Evolutionary conservation across 805 yeast species (phyloP), one percentile per base, ranked within the genome.

Genomic region (Ogataea chonburiensis): DNA sequence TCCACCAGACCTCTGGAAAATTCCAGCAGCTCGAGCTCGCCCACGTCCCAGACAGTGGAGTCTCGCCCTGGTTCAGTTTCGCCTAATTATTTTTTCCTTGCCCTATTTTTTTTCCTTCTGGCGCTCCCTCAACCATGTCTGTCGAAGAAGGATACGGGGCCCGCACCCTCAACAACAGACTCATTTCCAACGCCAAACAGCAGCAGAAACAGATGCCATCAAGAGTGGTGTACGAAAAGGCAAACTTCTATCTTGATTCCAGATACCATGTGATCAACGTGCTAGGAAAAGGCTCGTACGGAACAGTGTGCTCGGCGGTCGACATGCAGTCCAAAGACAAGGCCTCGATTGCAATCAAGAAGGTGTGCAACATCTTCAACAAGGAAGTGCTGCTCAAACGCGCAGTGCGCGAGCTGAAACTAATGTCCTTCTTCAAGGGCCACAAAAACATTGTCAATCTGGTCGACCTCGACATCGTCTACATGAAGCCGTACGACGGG

Each of bases 241-340:
- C 75, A 3, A 71, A 78, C 37, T 85, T 86, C 56, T 75, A 75
- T 28, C 64, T 84, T 34, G 81, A 82, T 43, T 57, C 70, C 2
- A 63, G 85, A 24, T 86, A 85, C 58, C 66, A 71, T 34, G 65
- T 85, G 11, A 59, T 69, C 17, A 66, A 68, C 24, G 66, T 80
- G 2, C 66, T 87, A 35, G 96, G 96, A 0, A 80, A 80, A 53
- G 96, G 96, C 0, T 81, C 95, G 0, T 87, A 87, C 56, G 96
- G 96, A 1, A 75, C 80, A 0, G 96, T 87, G 4, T 85, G 93
- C 46, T 77, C 86, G 3, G 94, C 91, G 0, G 44, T 71, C 6
- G 86, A 80, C 51, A 47, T 63, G n/a, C 58, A 63, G 24, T 48
- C 68, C 10, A 64, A 60, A 24, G 61, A 55, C 11, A 56, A 60